Evolutionary conservation across 371 early-diverging fungal genomes (phyloP).

Genomic region (Mucor racemosus): DNA sequence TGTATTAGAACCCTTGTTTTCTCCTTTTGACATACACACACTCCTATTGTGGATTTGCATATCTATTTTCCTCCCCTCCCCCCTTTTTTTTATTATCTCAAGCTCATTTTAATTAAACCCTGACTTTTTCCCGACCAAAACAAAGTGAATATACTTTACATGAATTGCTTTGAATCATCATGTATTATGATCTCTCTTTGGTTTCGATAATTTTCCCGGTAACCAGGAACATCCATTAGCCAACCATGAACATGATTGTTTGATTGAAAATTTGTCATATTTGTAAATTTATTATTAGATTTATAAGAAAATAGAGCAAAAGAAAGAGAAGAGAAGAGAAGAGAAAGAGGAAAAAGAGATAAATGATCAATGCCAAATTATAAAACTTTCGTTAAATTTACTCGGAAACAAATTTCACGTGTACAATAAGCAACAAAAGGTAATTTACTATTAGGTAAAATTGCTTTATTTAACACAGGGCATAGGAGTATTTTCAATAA

Average conservation of each 20-base stretch:
- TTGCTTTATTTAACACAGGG: background rate
- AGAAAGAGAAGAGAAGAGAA: constrained; percentile 10
- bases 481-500: constrained; percentile 11
- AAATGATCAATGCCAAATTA: constrained; percentile 4
- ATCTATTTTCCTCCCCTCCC: background rate
- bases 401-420: constrained; percentile 29
- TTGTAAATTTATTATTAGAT: constrained; percentile 4
- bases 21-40: background rate
- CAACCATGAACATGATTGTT: constrained; percentile 29
- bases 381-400: constrained; percentile 6
- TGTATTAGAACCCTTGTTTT: constrained; percentile 3
- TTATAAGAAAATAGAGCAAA: background rate
- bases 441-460: constrained; percentile 6
- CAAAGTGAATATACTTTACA: background rate
- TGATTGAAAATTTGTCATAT: constrained; percentile 10
- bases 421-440: constrained; percentile 14
- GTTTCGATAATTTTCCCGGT: constrained; percentile 18
- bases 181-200: background rate
- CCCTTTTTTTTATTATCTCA: background rate
- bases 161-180: background rate
- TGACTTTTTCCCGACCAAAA: constrained; percentile 7
- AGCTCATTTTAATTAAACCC: constrained; percentile 11
- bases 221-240: constrained; percentile 27
- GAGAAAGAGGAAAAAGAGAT: constrained; percentile 7
- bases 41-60: background rate